phyloP scores from a whole-genome alignment of 371 early-diverging fungal genomes.

The Cokeromyces recurvatus region DNA sequence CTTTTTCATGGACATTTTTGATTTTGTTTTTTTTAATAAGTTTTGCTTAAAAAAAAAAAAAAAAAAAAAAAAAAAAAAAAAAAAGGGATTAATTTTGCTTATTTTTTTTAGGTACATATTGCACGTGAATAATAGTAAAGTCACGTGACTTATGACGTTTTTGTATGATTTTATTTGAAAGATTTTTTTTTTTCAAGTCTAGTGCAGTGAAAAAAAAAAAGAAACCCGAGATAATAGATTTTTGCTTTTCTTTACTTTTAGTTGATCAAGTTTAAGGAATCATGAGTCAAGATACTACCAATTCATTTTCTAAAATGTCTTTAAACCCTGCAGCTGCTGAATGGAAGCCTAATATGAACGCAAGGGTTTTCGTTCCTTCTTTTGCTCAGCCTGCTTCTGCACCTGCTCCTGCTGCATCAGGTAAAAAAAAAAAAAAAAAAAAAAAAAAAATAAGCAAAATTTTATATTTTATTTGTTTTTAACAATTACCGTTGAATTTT shows the following conservation, averaged over 20 bases:
- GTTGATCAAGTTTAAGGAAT: too few species aligned
- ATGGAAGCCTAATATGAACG: slow-evolving; percentile 34
- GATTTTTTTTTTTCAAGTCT: too few species aligned
- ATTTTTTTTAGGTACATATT: too few species aligned
- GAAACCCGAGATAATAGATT: too few species aligned
- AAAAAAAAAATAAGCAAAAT: not conserved
- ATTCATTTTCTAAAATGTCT: slow-evolving; percentile 20
- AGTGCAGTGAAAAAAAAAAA: slow-evolving; percentile 1
- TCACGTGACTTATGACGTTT: slow-evolving; percentile 3
- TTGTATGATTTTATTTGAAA: too few species aligned
- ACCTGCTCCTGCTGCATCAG: slow-evolving; percentile 5
- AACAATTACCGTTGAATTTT: too few species aligned
- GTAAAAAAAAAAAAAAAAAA: not conserved
- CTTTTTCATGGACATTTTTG: slow-evolving; percentile 19
- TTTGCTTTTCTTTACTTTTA: too few species aligned
- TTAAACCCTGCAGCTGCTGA: slow-evolving; percentile 33
- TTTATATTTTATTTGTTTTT: too few species aligned
- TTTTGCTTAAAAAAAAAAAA: too few species aligned
- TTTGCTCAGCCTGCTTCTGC: slow-evolving; percentile 12
- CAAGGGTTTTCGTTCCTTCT: slow-evolving; percentile 31
- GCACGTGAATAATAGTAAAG: slow-evolving; percentile 1
- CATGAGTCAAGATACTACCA: slow-evolving; percentile 20
- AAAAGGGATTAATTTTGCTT: too few species aligned
- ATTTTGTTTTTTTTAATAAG: not conserved
- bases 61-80: too few species aligned